Percentiles rank a stretch among this genome's conserved stretches.
Evolutionary conservation across 495 filamentous ascomycete species (phyloP).

Genomic region (Tuber magnatum): DNA sequence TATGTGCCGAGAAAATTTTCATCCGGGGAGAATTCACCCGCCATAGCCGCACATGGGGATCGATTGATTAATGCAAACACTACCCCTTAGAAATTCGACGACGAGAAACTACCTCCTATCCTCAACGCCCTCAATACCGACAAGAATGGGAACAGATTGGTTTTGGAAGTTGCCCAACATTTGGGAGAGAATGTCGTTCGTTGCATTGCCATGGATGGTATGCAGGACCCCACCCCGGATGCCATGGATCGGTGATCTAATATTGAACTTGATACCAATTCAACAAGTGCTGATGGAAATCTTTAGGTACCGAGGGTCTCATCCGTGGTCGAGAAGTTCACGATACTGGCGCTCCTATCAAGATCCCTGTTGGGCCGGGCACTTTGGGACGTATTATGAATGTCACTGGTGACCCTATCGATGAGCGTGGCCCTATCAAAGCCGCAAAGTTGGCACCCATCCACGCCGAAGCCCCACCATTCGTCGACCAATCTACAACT

Average conservation of each 20-base stretch:
- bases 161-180: slow-evolving; percentile 98
- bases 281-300: slow-evolving; percentile 15
- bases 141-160: slow-evolving; percentile 89
- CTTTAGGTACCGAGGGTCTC: slow-evolving; percentile 93
- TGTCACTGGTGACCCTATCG: slow-evolving; percentile 99
- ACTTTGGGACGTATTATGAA: slow-evolving; percentile 99
- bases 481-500: slow-evolving; percentile 87
- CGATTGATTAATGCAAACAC: slow-evolving; percentile 3
- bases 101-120: slow-evolving; percentile 88
- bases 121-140: slow-evolving; percentile 89
- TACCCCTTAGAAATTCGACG: slow-evolving; percentile 78
- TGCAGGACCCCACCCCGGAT: slow-evolving; percentile 42
- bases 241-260: slow-evolving; percentile 13
- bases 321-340: slow-evolving; percentile 74
- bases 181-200: slow-evolving; percentile 98
- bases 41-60: neutral
- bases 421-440: slow-evolving; percentile 98
- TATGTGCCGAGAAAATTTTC: slow-evolving; percentile 70
- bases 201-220: slow-evolving; percentile 99
- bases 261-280: neutral
- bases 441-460: slow-evolving; percentile 76
- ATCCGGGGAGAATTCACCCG: slow-evolving; percentile 49
- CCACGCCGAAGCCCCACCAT: slow-evolving; percentile 83
- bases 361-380: slow-evolving; percentile 87
- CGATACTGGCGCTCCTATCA: slow-evolving; percentile 93